Conservation (phyloP, 1,284 basidiomycete genomes). For the Volvariella volvacea region DNA sequence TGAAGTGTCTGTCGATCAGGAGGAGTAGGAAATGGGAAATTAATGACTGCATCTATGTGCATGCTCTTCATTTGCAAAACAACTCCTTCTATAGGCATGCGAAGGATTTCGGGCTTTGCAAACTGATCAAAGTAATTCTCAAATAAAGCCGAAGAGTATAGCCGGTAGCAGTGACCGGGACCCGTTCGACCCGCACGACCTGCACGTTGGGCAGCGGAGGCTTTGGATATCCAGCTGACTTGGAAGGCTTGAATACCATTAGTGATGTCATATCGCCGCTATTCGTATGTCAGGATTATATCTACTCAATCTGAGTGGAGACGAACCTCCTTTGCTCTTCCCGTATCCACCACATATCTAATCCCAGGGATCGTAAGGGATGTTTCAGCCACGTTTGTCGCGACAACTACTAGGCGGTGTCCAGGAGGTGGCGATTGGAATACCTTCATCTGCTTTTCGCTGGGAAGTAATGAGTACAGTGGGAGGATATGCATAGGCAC, state of each 20-base stretch:
- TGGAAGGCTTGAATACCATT: conserved; percentile 96
- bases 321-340: conserved; percentile 89
- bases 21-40: conserved; percentile 98
- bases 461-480: conserved; percentile 95
- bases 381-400: conserved; percentile 98
- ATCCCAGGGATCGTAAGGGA: conserved; percentile 98
- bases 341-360: conserved; percentile 94
- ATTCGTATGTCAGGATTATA: conserved; percentile 23
- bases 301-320: conserved; percentile 19
- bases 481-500: conserved; percentile 82
- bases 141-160: conserved; percentile 86
- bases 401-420: conserved; percentile 88
- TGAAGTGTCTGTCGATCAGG: conserved; percentile 78
- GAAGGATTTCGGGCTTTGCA: conserved; percentile 87
- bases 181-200: conserved; percentile 97
- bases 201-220: conserved; percentile 91
- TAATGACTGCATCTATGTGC: conserved; percentile 95
- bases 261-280: conserved; percentile 95
- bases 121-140: conserved; percentile 91
- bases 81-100: conserved; percentile 95
- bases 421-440: conserved; percentile 87
- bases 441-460: conserved; percentile 94
- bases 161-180: conserved; percentile 88
- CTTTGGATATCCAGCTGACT: conserved; percentile 94
- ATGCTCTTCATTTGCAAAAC: conserved; percentile 99